Conservation (phyloP, 192 early-diverging fungal genomes). For the Umbelopsis isabellina region DNA sequence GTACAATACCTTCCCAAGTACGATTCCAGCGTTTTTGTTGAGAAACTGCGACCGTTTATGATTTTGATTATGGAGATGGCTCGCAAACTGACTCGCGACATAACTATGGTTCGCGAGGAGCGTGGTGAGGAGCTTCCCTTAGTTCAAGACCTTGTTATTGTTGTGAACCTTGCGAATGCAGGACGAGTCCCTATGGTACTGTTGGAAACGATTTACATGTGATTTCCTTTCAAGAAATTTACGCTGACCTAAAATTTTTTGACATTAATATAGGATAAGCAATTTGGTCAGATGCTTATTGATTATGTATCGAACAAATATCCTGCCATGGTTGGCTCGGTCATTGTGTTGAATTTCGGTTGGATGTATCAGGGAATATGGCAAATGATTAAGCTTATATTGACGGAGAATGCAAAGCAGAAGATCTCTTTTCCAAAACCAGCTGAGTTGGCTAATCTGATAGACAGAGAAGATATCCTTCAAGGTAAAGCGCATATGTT, state of each 20-base stretch:
- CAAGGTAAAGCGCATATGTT: conserved; percentile 28
- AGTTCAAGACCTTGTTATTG: conserved; percentile 33
- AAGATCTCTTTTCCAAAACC: conserved; percentile 37
- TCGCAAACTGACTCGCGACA: conserved; percentile 42
- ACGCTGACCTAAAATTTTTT: conserved; percentile 20
- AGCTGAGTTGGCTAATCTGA: conserved; percentile 30
- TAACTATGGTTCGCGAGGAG: conserved; percentile 31
- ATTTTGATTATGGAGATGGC: conserved; percentile 47
- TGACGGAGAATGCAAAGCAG: conserved; percentile 40
- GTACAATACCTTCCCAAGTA: conserved; percentile 40
- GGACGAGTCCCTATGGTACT: conserved; percentile 25
- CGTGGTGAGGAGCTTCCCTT: conserved; percentile 14
- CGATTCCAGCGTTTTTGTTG: conserved; percentile 16
- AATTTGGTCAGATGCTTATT: conserved; percentile 27
- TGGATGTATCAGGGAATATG: conserved; percentile 53
- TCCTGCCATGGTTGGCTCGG: conserved; percentile 31
- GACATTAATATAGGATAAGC: conserved; percentile 7
- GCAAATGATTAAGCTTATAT: conserved; percentile 45
- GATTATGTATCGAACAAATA: conserved; percentile 29
- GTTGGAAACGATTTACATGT: neutral
- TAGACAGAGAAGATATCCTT: conserved; percentile 37
- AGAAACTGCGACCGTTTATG: conserved; percentile 39
- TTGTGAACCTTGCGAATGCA: conserved; percentile 37
- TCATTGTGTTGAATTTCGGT: conserved; percentile 47
- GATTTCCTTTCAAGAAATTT: conserved; percentile 21